A percentile compares a stretch with the other conserved stretches of the same genome.
Evolutionary conservation across 2,329 filamentous ascomycete species (phyloP).

Genomic region (Microdochium nivale): DNA sequence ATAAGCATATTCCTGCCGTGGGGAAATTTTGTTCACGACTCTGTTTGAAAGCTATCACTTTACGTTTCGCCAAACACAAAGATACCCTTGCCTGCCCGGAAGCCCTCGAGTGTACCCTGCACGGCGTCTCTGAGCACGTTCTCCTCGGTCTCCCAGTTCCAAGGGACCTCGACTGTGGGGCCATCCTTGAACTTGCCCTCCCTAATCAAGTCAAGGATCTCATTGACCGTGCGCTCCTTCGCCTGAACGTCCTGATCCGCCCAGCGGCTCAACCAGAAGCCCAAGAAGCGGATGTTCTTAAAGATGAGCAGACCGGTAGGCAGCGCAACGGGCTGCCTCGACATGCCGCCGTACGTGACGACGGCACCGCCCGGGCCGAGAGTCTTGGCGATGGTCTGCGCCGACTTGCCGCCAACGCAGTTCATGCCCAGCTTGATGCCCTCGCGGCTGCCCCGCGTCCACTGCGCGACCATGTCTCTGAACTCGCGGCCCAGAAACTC

Average conservation of each 20-base stretch:
- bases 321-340: conserved; percentile 72
- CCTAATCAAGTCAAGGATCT: conserved; percentile 70
- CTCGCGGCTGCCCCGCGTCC: conserved; percentile 65
- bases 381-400: conserved; percentile 67
- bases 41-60: not conserved
- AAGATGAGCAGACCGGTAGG: conserved; percentile 87
- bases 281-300: conserved; percentile 79
- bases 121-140: conserved; percentile 63
- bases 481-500: conserved; percentile 52
- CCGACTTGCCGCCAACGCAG: conserved; percentile 85
- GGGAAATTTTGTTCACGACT: not conserved
- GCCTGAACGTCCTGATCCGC: conserved; percentile 63
- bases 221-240: conserved; percentile 73
- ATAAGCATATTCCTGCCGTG: too few relatives aligned
- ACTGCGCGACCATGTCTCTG: conserved; percentile 48
- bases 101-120: conserved; percentile 76
- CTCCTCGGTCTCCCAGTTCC: conserved; percentile 74
- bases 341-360: conserved; percentile 95
- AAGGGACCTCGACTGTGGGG: conserved; percentile 73
- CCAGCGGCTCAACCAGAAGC: conserved; percentile 95
- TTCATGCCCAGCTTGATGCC: conserved; percentile 74
- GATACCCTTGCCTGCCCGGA: conserved; percentile 79
- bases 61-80: conserved; percentile 67
- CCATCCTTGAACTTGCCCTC: conserved; percentile 73
- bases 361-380: conserved; percentile 62